Evolutionary conservation across 179 eudicot species (phyloP), one percentile per base, ranked within the genome.

Genomic region (Dionaea muscipula): DNA sequence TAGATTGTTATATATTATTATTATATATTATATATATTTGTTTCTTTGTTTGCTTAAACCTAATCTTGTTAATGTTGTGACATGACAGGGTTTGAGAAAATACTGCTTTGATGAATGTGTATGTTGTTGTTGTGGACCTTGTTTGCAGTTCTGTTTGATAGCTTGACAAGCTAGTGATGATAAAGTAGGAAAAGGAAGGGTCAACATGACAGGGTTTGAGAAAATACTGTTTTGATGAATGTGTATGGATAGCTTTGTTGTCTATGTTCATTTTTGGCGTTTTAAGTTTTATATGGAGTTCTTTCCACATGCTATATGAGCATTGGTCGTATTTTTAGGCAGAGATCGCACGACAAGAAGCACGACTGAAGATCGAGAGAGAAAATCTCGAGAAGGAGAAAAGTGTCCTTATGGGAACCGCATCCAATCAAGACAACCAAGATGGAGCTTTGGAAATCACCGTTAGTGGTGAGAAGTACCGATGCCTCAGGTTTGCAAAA

Each of bases 391-490:
- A 91, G 68, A 91, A 91, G 64, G 98, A 91, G 79, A 91, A 91
- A 68, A 91, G 95, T 53, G 98, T 91, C 51, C 82, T 91, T 4
- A 91, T 91, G 98, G 98, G 98, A 62, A 91, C 98, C 37, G 98
- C 98, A 19, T 87, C 98, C 12, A 91, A 87, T 76, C 95, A 84
- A 76, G 98, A 91, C 61, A 91, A 84, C 67, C 98, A 87, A 68
- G 98, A 91, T 47, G 95, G 98, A 60, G 95, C 98, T 45, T 94
- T 91, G 55, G 98, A 91, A 66, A 91, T 91, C 67, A 91, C 98
- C 0, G 98, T 91, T 20, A 84, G 95, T 49, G 94, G 95, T 11
- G 98, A 91, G 70, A 91, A 90, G 71, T 90, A 90, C 55, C 77
- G 97, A 49, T 90, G 97, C 68, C 84, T 90, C 60, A 76, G 97